Evolutionary conservation across 345 rosid species (phyloP).

Genomic region (Cardamine occulta): DNA sequence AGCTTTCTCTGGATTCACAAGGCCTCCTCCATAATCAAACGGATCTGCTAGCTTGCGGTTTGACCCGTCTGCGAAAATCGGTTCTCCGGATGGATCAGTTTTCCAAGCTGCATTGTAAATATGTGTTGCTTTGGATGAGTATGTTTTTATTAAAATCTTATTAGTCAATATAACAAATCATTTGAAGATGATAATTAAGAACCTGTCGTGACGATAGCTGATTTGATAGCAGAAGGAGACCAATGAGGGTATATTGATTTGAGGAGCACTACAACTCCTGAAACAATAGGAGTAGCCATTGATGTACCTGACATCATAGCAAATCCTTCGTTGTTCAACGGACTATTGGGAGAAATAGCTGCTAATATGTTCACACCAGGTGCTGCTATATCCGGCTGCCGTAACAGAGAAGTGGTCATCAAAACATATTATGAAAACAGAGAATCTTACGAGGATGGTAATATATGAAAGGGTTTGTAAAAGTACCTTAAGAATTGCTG

Average conservation of each 20-base stretch:
- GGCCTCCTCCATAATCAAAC: slow-evolving; percentile 66
- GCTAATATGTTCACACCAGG: slow-evolving; percentile 50
- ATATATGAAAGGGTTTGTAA: neutral
- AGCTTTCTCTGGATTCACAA: slow-evolving; percentile 60
- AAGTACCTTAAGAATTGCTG: slow-evolving; percentile 30
- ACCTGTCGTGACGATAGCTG: slow-evolving; percentile 56
- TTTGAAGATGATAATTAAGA: slow-evolving; percentile 19
- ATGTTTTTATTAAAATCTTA: neutral
- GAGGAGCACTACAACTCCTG: slow-evolving; percentile 45
- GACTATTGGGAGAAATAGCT: slow-evolving; percentile 32
- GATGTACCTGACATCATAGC: slow-evolving; percentile 46
- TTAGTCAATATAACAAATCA: neutral
- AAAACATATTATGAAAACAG: neutral
- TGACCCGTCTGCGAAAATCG: slow-evolving; percentile 51
- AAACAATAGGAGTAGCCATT: slow-evolving; percentile 46
- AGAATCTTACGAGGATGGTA: neutral
- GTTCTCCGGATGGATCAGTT: slow-evolving; percentile 46
- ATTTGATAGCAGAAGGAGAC: slow-evolving; percentile 54
- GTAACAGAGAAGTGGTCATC: neutral
- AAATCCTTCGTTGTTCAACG: slow-evolving; percentile 9
- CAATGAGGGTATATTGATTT: slow-evolving; percentile 45
- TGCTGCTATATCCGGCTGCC: slow-evolving; percentile 52
- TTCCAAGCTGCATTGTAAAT: slow-evolving; percentile 40
- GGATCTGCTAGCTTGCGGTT: slow-evolving; percentile 49
- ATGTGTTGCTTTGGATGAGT: neutral